A percentile compares a stretch with the other conserved stretches of the same genome.
Conservation (phyloP, 1,139 yeast genomes). For the Hyphopichia buzzinii region DNA sequence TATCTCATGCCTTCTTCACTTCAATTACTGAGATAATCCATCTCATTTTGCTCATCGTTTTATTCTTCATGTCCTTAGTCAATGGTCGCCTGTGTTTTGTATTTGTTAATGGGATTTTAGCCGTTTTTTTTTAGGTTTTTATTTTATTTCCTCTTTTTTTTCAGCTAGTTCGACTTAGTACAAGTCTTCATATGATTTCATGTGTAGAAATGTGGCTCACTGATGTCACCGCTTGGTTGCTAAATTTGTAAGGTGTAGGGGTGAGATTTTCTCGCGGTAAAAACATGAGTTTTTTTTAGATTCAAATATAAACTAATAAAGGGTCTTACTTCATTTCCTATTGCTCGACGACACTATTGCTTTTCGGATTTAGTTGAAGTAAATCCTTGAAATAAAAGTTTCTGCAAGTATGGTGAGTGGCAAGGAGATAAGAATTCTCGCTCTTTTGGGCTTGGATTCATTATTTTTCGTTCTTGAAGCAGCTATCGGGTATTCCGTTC, state of each 20-base stretch:
- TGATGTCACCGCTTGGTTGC: no score
- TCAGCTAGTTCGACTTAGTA: background rate
- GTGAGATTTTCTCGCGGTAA: no score
- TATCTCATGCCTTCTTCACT: background rate
- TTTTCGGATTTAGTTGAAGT: no score
- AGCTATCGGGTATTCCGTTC: constrained; percentile 81
- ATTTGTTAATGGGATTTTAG: background rate
- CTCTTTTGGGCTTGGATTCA: constrained; percentile 75
- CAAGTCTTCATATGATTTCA: background rate
- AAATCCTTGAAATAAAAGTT: no score
- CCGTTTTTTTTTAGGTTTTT: background rate
- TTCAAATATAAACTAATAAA: no score
- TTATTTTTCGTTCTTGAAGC: constrained; percentile 83
- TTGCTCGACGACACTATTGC: no score
- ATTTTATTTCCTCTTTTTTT: no score
- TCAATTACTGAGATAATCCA: background rate
- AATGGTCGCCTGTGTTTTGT: background rate
- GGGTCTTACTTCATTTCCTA: no score
- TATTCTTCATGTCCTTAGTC: background rate
- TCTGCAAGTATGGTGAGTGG: constrained; percentile 19
- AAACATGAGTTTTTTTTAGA: no score
- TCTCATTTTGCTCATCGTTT: background rate
- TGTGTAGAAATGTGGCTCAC: no score
- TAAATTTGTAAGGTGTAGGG: no score
- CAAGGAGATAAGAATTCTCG: constrained; percentile 72